Conservation (phyloP, 2,329 filamentous ascomycete species). For the Tolypocladium cylindrosporum region DNA sequence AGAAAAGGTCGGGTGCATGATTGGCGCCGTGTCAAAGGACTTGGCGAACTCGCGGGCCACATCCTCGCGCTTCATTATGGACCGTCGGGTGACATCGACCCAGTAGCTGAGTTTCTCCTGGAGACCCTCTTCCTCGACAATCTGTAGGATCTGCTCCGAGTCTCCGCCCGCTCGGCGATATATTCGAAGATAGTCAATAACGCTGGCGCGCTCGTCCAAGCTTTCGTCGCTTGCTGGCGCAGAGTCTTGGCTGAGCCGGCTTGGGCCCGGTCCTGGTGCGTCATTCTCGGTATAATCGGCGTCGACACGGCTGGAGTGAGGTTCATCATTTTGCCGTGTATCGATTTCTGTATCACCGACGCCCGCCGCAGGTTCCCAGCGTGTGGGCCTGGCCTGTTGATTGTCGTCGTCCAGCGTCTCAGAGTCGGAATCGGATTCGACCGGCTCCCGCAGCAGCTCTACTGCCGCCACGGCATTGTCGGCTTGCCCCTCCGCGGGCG, state of each 20-base stretch:
- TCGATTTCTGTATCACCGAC: not conserved
- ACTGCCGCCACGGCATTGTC: constrained; percentile 9
- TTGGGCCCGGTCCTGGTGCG: not conserved
- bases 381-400: constrained; percentile 2
- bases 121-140: constrained; percentile 51
- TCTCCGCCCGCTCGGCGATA: constrained; percentile 52
- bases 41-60: not conserved
- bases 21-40: not conserved
- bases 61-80: constrained; percentile 14
- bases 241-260: not conserved
- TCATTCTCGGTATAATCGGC: not conserved
- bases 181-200: constrained; percentile 35
- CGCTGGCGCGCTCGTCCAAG: constrained; percentile 11
- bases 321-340: not conserved
- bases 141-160: constrained; percentile 45
- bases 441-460: constrained; percentile 9
- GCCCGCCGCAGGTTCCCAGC: not conserved
- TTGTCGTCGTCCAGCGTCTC: constrained; percentile 20
- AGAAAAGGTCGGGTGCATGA: too few species aligned
- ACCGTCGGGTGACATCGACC: constrained; percentile 39
- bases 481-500: constrained; percentile 8
- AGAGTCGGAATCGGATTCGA: constrained; percentile 21
- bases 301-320: too few species aligned
- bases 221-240: not conserved
- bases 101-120: constrained; percentile 50